Evolutionary conservation across 305 asterid genomes (phyloP).

Genomic region (Fraxinus angustifolia): DNA sequence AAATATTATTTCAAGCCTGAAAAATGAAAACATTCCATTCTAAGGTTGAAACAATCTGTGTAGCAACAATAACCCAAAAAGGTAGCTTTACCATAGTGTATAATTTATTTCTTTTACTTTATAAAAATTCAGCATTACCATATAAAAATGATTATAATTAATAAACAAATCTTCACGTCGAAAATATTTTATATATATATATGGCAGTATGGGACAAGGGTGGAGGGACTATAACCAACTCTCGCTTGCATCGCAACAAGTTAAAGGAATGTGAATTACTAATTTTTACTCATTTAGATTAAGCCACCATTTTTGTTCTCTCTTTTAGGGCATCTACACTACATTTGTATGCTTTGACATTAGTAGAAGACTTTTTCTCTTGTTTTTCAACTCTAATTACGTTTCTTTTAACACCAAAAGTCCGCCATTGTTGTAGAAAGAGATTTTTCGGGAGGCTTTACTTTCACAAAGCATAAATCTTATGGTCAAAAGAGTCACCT

Average conservation of each 20-base stretch:
- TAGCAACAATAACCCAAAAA: not conserved
- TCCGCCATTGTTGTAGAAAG: slow-evolving; percentile 30
- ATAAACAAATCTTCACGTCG: not conserved
- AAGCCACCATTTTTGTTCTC: slow-evolving; percentile 25
- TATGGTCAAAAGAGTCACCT: slow-evolving; percentile 47
- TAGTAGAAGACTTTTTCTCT: slow-evolving; percentile 38
- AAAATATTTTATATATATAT: not conserved
- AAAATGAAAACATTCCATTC: not conserved
- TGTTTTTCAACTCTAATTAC: slow-evolving; percentile 22
- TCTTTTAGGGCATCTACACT: slow-evolving; percentile 34
- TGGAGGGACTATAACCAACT: slow-evolving; percentile 59
- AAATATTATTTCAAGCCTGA: not conserved
- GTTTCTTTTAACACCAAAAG: slow-evolving; percentile 48
- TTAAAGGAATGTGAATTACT: slow-evolving; percentile 31
- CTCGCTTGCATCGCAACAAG: slow-evolving; percentile 56
- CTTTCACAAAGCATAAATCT: slow-evolving; percentile 31
- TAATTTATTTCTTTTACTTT: not conserved
- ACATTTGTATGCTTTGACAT: slow-evolving; percentile 48
- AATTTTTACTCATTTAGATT: slow-evolving; percentile 7
- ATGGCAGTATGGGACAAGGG: slow-evolving; percentile 33
- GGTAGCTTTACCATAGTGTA: not conserved
- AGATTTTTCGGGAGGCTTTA: slow-evolving; percentile 29
- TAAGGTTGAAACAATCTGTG: not conserved
- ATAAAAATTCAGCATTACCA: not conserved
- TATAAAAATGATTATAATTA: not conserved